A percentile compares a stretch with the other conserved stretches of the same genome.
Conservation (phyloP, 2,329 filamentous ascomycete genomes). For the Fusarium floridanum region DNA sequence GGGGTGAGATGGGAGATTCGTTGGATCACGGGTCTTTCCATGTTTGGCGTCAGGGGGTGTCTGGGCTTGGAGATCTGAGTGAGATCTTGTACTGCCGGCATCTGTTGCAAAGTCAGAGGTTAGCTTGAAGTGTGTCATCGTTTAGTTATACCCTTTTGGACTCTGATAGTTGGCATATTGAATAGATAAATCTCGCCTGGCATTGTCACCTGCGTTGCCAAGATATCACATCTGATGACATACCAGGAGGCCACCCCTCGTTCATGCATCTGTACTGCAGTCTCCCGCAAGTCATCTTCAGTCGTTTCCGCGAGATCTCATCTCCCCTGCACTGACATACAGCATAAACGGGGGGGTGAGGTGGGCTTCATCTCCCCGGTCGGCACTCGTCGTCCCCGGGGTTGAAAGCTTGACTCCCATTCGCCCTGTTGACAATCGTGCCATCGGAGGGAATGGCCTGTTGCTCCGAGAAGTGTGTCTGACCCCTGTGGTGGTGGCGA, state of each 20-base stretch:
- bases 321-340: too few species aligned
- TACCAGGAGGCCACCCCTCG: background rate
- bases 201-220: background rate
- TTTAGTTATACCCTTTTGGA: background rate
- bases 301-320: background rate
- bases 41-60: background rate
- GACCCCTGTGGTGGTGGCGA: background rate
- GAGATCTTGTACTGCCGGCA: background rate
- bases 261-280: background rate
- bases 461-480: background rate
- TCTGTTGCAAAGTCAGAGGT: rapidly evolving
- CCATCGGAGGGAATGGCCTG: background rate
- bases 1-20: background rate
- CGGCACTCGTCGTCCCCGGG: background rate
- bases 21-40: background rate
- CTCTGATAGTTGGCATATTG: background rate
- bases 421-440: background rate
- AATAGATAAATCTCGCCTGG: background rate
- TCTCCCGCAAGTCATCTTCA: background rate
- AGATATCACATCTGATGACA: background rate
- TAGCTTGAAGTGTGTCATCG: background rate
- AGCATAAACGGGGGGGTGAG: background rate
- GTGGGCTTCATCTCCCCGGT: background rate
- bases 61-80: background rate
- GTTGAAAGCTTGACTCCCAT: background rate